Evolutionary conservation across 352 stramenopile genomes (phyloP).

Genomic region (Globisporangium lucens): DNA sequence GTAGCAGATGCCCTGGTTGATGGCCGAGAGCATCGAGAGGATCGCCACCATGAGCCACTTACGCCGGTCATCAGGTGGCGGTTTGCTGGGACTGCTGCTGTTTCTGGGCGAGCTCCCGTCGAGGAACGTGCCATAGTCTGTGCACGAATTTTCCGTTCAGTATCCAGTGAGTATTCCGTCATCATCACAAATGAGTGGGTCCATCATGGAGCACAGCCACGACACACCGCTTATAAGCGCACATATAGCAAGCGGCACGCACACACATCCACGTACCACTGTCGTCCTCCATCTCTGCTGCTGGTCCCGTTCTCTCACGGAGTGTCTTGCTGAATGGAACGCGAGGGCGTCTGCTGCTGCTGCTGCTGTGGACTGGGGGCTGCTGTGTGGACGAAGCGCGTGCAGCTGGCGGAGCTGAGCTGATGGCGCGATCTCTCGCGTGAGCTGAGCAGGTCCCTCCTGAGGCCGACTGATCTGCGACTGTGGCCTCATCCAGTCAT

Average conservation of each 20-base stretch:
- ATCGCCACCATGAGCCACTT: conserved; percentile 78
- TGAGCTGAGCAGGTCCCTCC: not conserved
- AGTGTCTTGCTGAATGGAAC: not conserved
- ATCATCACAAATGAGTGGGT: not conserved
- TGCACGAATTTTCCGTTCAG: not conserved
- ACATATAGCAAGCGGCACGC: not conserved
- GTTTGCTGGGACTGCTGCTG: not conserved
- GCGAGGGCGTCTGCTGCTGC: not conserved
- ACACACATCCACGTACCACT: not conserved
- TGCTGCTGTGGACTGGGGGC: not conserved
- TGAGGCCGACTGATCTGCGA: not conserved
- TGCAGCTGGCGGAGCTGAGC: not conserved
- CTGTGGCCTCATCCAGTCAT: too few species aligned
- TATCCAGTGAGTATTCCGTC: not conserved
- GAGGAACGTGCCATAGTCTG: conserved; percentile 8
- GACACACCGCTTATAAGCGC: not conserved
- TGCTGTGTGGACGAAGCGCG: not conserved
- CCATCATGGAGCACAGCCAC: not conserved
- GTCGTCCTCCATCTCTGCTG: conserved; percentile 3
- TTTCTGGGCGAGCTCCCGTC: not conserved
- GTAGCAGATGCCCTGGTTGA: conserved; percentile 80
- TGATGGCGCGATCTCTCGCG: not conserved
- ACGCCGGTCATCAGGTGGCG: not conserved
- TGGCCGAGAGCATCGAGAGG: conserved; percentile 52
- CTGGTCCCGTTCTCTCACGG: not conserved